Evolutionary conservation across 768 basidiomycete species (phyloP).

Genomic region (Agaricus blazei): DNA sequence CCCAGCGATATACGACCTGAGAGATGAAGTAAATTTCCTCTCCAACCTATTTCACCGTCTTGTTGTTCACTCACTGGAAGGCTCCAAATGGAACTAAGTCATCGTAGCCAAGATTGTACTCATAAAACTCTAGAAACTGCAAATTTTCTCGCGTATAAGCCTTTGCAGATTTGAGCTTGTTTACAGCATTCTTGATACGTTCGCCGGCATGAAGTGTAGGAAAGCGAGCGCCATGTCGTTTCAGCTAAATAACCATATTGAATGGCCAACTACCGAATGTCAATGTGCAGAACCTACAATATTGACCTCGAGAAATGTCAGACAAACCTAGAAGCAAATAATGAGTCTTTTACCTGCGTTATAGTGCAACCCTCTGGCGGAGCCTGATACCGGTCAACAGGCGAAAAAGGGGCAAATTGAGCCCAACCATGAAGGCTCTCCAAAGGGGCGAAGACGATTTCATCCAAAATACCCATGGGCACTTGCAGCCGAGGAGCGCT

Average conservation of each 20-base stretch:
- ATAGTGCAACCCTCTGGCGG: slow-evolving; percentile 49
- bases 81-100: slow-evolving; percentile 66
- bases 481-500: neutral
- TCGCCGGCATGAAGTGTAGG: slow-evolving; percentile 50
- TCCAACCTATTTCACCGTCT: neutral
- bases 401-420: slow-evolving; percentile 56
- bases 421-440: slow-evolving; percentile 37
- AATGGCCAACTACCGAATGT: neutral
- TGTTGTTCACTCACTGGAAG: slow-evolving; percentile 42
- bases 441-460: neutral
- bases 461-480: neutral
- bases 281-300: neutral
- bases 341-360: slow-evolving; percentile 39
- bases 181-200: slow-evolving; percentile 40
- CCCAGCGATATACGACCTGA: slow-evolving; percentile 43
- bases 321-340: neutral
- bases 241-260: slow-evolving; percentile 40
- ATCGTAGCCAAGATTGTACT: slow-evolving; percentile 51
- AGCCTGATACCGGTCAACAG: slow-evolving; percentile 36
- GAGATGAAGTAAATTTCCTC: neutral
- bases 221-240: slow-evolving; percentile 77
- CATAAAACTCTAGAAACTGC: slow-evolving; percentile 52
- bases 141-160: slow-evolving; percentile 41
- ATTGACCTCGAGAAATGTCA: neutral
- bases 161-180: slow-evolving; percentile 45